phyloP scores from a whole-genome alignment of 495 filamentous ascomycete genomes.

The Chaetomium tenue region DNA sequence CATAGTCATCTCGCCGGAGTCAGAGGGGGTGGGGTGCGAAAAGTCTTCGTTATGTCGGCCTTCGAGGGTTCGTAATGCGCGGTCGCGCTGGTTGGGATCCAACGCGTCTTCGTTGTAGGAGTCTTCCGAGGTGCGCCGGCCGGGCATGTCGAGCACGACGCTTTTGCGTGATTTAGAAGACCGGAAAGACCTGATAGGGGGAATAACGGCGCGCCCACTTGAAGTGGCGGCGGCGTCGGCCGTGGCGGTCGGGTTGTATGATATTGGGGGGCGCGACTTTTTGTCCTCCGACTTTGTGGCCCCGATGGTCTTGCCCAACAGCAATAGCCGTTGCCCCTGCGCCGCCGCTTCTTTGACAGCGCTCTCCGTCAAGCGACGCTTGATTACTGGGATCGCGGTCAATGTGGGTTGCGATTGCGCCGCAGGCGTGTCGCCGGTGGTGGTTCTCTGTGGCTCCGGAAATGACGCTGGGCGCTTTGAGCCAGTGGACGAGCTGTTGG shows the following conservation, averaged over 20 bases:
- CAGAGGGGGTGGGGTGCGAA: conserved; percentile 41
- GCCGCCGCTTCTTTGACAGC: conserved; percentile 35
- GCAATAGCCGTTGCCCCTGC: conserved; percentile 43
- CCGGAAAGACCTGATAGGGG: conserved; percentile 51
- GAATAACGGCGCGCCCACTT: conserved; percentile 39
- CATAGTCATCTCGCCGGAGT: conserved; percentile 42
- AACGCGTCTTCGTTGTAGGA: conserved; percentile 40
- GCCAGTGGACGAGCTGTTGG: conserved; percentile 21
- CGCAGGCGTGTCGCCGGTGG: conserved; percentile 29
- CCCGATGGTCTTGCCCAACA: conserved; percentile 39
- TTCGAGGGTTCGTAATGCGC: conserved; percentile 50
- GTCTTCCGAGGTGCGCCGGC: conserved; percentile 34
- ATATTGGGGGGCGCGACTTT: conserved; percentile 45
- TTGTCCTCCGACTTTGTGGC: conserved; percentile 39
- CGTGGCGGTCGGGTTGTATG: conserved; percentile 39
- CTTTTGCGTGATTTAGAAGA: conserved; percentile 51
- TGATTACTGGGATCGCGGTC: conserved; percentile 28
- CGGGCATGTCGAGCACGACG: conserved; percentile 49
- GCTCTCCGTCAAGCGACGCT: conserved; percentile 30
- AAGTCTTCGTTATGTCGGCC: conserved; percentile 43
- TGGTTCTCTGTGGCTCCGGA: conserved; percentile 34
- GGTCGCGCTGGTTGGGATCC: conserved; percentile 48
- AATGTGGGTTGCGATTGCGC: conserved; percentile 24
- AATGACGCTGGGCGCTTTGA: conserved; percentile 45
- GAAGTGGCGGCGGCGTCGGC: conserved; percentile 19